Conservation (phyloP, 768 basidiomycete genomes). For the Mycena chlorophos region DNA sequence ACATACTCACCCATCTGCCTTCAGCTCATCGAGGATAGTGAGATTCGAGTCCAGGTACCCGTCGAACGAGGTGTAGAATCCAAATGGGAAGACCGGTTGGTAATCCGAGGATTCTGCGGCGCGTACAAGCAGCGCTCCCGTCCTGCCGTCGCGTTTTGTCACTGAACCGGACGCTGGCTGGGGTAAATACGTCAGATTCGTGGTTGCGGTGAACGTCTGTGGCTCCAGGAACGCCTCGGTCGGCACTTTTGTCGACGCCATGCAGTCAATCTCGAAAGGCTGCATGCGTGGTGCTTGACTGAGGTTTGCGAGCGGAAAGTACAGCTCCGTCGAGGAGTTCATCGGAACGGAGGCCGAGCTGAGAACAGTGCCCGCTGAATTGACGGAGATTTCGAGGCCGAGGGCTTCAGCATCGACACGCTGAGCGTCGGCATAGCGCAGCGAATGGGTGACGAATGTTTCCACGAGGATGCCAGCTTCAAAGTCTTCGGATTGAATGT, state of each 20-base stretch:
- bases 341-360: neutral
- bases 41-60: constrained; percentile 42
- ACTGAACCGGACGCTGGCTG: constrained; percentile 36
- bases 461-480: constrained; percentile 17
- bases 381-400: constrained; percentile 12
- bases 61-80: constrained; percentile 53
- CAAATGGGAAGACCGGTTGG: constrained; percentile 51
- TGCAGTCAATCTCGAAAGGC: constrained; percentile 12
- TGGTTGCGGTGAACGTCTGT: constrained; percentile 3
- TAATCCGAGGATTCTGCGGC: constrained; percentile 28
- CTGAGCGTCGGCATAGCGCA: constrained; percentile 7
- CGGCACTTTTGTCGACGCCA: constrained; percentile 4
- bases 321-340: constrained; percentile 13
- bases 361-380: neutral
- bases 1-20: constrained; percentile 40
- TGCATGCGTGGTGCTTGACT: constrained; percentile 14
- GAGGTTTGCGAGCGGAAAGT: constrained; percentile 19
- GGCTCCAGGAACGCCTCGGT: neutral
- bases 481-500: constrained; percentile 41
- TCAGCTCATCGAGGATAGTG: constrained; percentile 43
- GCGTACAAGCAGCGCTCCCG: constrained; percentile 41
- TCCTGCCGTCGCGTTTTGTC: constrained; percentile 50
- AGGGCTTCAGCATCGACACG: neutral
- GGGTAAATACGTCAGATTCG: constrained; percentile 42
- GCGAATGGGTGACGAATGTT: constrained; percentile 9